Evolutionary conservation across 225 moss, liverwort and hornwort species (phyloP), one percentile per base, ranked within the genome.

Genomic region (Sphagnum tenellum): DNA sequence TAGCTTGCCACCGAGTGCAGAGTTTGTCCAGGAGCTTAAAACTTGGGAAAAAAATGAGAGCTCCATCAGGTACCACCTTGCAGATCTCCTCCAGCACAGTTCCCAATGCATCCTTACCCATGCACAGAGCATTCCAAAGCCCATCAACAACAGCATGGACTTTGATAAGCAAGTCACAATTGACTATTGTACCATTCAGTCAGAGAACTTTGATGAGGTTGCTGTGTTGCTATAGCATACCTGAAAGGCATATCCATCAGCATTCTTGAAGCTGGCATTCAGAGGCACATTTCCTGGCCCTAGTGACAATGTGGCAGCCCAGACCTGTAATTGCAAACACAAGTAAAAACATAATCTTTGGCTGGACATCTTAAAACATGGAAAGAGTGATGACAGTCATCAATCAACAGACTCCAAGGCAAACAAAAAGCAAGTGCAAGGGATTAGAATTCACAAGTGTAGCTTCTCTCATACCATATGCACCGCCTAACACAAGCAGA

Each of bases 11-110:
- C 46, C 87, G 76, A 64, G 75, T 74, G 78, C 77, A 79, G 45
- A 89, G 53, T 61, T 82, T 87, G 63, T 76, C 71, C 64, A 84
- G 70, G 67, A 89, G 79, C 72, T 85, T 89, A 64, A 87, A 89
- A 70, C 89, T 89, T 67, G 89, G 89, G 45, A 87, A 78, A 73
- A 89, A 89, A 12, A 82, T 68, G 46, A 89, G 81, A 65, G 84
- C 81, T 70, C 89, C 89, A 80, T 89, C 80, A 60, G 89, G 89
- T 12, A 79, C 84, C 72, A 89, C 84, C 67, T 80, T 89, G 64
- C 81, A 84, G 47, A 89, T 80, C 50, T 87, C 89, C 75, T 79
- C 64, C 6, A 89, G 72, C 46, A 82, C 84, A 66, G 73, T 68
- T 65, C 89, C 89, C 47, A 87, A 54, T 46, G 79, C 80, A 70